These are phyloP conservation scores for Wickerhamiella kurtzmanii DNA, from an alignment of 805 yeast species.

Conservation along the genomic window DNA sequence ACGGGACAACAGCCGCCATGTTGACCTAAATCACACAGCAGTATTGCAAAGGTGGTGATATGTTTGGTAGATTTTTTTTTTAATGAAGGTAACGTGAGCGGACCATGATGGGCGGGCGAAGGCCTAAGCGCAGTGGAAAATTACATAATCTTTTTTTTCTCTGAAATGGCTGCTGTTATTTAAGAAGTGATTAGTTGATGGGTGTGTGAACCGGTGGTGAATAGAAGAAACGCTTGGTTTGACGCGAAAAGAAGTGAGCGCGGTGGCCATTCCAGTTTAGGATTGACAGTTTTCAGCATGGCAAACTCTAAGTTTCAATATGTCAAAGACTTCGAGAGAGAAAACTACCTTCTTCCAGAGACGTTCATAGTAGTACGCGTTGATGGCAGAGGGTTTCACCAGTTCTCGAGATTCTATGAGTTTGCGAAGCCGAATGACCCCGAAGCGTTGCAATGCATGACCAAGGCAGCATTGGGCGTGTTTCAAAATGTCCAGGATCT, in stretches of 20 bases:
- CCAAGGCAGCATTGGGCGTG: conserved; percentile 57
- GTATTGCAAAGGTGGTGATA: neutral
- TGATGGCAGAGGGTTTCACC: conserved; percentile 89
- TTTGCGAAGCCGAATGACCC: conserved; percentile 82
- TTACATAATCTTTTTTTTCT: neutral
- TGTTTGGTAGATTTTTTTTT: neutral
- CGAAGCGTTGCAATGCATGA: conserved; percentile 68
- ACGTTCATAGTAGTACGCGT: conserved; percentile 72
- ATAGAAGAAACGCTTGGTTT: too few relatives aligned
- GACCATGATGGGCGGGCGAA: neutral
- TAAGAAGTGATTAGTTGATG: too few relatives aligned
- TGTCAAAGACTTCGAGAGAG: conserved; percentile 68
- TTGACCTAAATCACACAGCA: neutral
- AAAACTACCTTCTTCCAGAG: conserved; percentile 58
- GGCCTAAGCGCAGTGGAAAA: too few relatives aligned
- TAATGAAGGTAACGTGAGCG: neutral
- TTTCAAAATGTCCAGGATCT: conserved; percentile 58
- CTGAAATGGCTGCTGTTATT: neutral
- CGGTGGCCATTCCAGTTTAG: too few relatives aligned
- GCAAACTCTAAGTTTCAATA: conserved; percentile 83
- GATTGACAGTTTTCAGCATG: conserved; percentile 29
- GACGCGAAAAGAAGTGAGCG: too few relatives aligned
- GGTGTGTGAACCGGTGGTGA: too few relatives aligned
- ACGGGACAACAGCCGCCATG: neutral
- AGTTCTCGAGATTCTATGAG: conserved; percentile 53